Percentiles rank a stretch among this genome's conserved stretches.
Evolutionary conservation across 768 basidiomycete species (phyloP).

Genomic region (Tremella yokohamensis): DNA sequence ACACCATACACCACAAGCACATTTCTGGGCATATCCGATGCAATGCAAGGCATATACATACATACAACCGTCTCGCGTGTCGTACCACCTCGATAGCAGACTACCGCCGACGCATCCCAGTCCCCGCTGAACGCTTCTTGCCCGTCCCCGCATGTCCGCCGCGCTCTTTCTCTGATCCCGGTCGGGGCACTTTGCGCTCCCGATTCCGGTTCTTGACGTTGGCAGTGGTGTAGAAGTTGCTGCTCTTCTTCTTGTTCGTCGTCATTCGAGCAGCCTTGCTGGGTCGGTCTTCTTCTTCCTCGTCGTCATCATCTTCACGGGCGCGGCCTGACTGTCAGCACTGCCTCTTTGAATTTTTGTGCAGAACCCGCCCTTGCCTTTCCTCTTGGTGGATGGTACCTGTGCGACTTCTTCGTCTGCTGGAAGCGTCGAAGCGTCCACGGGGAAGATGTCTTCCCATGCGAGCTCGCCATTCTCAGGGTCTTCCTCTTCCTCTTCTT

Average conservation of each 20-base stretch:
- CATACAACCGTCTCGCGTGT: conserved; percentile 1
- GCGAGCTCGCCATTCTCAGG: conserved; percentile 55
- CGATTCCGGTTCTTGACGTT: conserved; percentile 52
- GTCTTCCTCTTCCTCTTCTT: conserved; percentile 18
- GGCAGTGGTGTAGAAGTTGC: conserved; percentile 79
- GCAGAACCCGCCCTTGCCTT: conserved; percentile 10
- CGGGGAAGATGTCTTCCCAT: conserved; percentile 80
- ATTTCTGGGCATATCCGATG: no score
- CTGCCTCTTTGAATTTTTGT: conserved; percentile 19
- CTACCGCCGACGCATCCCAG: conserved; percentile 3
- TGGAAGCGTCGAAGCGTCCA: conserved; percentile 51
- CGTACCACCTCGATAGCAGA: background rate
- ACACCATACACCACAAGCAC: no score
- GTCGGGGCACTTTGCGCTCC: conserved; percentile 42
- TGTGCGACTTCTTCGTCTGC: conserved; percentile 42
- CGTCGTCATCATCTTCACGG: conserved; percentile 36
- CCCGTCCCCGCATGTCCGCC: conserved; percentile 8
- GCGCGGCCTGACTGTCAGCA: conserved; percentile 26
- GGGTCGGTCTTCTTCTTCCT: conserved; percentile 46
- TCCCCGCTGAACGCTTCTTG: background rate
- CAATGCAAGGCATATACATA: background rate
- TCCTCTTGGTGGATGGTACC: background rate
- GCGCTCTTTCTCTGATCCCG: conserved; percentile 10
- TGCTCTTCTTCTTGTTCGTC: conserved; percentile 90
- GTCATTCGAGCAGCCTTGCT: conserved; percentile 78